Evolutionary conservation across 2,329 filamentous ascomycete genomes (phyloP).

Genomic region (Kalaharituber pfeilii): DNA sequence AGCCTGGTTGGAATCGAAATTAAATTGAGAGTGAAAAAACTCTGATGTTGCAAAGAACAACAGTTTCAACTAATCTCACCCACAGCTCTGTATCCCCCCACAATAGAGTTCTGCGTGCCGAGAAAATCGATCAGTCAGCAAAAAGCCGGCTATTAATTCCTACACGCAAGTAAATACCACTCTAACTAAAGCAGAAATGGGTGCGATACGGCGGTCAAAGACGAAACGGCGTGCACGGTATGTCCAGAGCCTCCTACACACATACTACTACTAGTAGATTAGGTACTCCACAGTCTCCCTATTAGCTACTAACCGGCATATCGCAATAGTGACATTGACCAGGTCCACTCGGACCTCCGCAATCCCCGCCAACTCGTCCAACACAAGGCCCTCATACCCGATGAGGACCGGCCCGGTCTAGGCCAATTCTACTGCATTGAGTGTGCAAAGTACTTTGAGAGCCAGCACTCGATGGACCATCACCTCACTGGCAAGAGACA

Average conservation of each 20-base stretch:
- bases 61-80: no score
- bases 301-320: slow-evolving; percentile 3
- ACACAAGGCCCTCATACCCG: slow-evolving; percentile 59
- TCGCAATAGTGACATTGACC: slow-evolving; percentile 62
- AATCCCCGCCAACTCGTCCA: slow-evolving; percentile 63
- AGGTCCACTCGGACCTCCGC: slow-evolving; percentile 67
- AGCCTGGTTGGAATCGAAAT: no score
- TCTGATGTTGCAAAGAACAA: no score
- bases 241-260: slow-evolving; percentile 12
- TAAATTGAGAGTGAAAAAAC: no score
- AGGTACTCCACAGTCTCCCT: slow-evolving; percentile 12
- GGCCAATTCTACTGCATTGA: slow-evolving; percentile 77
- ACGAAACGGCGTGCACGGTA: slow-evolving; percentile 55
- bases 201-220: slow-evolving; percentile 49
- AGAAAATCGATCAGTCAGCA: no score
- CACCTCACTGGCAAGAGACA: slow-evolving; percentile 84
- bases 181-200: slow-evolving; percentile 36
- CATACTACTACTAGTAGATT: not conserved
- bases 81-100: no score
- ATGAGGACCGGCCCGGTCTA: slow-evolving; percentile 74
- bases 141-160: no score
- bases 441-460: slow-evolving; percentile 94
- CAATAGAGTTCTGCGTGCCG: no score
- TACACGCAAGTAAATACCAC: not conserved
- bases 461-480: slow-evolving; percentile 52